Percentiles rank a stretch among this genome's conserved stretches.
Conservation (phyloP, 192 early-diverging fungal species). For the Chytriomyces confervae region DNA sequence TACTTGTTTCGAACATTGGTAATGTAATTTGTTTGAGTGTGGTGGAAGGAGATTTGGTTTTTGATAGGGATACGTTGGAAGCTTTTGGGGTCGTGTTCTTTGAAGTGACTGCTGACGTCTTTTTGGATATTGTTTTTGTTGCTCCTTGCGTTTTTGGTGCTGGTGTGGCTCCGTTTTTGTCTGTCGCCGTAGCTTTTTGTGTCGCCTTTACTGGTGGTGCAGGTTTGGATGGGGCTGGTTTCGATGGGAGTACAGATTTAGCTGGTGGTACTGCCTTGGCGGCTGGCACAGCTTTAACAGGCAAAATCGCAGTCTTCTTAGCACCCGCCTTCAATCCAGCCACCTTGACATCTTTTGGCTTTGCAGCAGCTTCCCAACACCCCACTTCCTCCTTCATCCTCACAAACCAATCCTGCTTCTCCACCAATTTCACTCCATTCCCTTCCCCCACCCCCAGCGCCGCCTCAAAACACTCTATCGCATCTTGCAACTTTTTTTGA, state of each 20-base stretch:
- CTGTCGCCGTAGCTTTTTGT: no score
- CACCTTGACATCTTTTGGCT: constrained; percentile 22
- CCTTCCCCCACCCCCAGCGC: constrained; percentile 15
- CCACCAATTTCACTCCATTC: background rate
- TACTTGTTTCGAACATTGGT: constrained; percentile 23
- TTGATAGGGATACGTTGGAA: background rate
- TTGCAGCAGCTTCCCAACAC: background rate
- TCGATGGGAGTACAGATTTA: no score
- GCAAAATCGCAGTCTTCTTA: background rate
- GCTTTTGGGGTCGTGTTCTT: constrained; percentile 23
- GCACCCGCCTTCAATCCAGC: background rate
- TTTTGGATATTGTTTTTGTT: no score
- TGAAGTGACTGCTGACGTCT: background rate
- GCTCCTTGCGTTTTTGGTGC: background rate
- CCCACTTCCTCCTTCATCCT: constrained; percentile 10
- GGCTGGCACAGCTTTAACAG: background rate
- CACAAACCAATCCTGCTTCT: constrained; percentile 18
- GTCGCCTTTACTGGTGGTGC: no score
- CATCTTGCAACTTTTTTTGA: constrained; percentile 19
- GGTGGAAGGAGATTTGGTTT: background rate
- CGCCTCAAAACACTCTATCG: constrained; percentile 44
- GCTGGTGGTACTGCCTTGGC: background rate
- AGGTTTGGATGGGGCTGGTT: no score
- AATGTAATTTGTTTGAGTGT: background rate
- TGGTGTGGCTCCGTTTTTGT: no score